These are phyloP conservation scores for Nevesoporus exiguus DNA, from an alignment of 768 basidiomycete genomes.

Conservation along the genomic window DNA sequence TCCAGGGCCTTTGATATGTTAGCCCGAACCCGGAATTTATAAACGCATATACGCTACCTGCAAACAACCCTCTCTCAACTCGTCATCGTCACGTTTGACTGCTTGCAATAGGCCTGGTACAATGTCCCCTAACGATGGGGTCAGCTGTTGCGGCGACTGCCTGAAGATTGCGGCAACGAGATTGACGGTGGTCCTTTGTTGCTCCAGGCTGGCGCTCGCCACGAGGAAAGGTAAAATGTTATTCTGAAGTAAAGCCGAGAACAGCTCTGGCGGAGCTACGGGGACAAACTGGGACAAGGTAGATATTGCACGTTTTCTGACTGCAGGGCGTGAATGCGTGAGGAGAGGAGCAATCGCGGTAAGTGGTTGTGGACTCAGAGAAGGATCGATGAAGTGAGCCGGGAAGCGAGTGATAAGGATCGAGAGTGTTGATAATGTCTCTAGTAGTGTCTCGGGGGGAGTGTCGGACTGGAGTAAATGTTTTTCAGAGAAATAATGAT, in stretches of 20 bases:
- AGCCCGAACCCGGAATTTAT: background rate
- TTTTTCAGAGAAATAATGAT: conserved; percentile 8
- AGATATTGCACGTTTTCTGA: conserved; percentile 89
- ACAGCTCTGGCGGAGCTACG: conserved; percentile 60
- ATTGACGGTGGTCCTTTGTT: conserved; percentile 74
- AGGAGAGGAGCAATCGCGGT: conserved; percentile 67
- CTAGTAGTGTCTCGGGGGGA: conserved; percentile 77
- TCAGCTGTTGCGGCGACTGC: conserved; percentile 65
- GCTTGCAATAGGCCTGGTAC: conserved; percentile 71
- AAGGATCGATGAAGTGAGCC: conserved; percentile 52
- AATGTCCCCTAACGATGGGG: conserved; percentile 55
- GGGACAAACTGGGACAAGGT: conserved; percentile 84
- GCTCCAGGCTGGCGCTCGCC: conserved; percentile 52
- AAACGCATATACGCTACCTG: conserved; percentile 46
- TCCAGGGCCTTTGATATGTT: conserved; percentile 61
- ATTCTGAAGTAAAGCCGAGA: conserved; percentile 54
- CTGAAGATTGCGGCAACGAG: conserved; percentile 78
- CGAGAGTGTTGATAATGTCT: conserved; percentile 80
- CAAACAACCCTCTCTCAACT: conserved; percentile 74
- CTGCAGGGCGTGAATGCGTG: conserved; percentile 73
- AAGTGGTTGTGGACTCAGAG: conserved; percentile 57
- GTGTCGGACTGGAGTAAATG: conserved; percentile 48
- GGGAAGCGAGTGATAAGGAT: conserved; percentile 88
- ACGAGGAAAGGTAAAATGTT: conserved; percentile 60
- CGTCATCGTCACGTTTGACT: conserved; percentile 74